Evolutionary conservation across 2,329 filamentous ascomycete genomes (phyloP), one percentile per base, ranked within the genome.

Genomic region (Phoma sp.): DNA sequence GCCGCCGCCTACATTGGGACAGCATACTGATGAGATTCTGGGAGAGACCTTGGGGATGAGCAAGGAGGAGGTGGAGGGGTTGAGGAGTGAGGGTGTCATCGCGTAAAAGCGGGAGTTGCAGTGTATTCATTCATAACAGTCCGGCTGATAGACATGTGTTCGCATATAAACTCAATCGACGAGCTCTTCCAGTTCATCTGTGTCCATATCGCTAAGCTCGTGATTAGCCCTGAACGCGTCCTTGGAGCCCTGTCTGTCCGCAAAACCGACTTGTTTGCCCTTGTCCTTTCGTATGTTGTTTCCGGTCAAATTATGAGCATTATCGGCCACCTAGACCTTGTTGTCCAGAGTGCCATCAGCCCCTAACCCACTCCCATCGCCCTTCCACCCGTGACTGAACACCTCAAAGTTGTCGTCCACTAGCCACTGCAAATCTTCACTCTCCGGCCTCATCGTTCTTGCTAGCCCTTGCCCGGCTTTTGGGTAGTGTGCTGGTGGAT

Each of bases 1-100:
- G 3, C 84, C 90, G 21, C 95, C 95, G 15, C 95, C 95, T 1
- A 90, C 88, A 7, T 77, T 99, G 28, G 95, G 74, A 9, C 74
- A 76, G 51, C 74, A 76, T 49, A 76, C 74, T 5, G 62, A 75
- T 36, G 73, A 75, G 37, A 68, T 76, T 14, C 58, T 76, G 14
- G 59, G 60, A 7, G 64, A 64, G 10, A 63, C 66, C 15, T 47
- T 76, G 14, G 68, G 69, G 0, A 68, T 75, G 66, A 70, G 56
- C 32, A 60, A 66, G 30, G 53, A 56, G 15, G 73, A 74, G 7
- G 67, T 76, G 15, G 63, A 66, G 11, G 51, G 53, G n/a, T 54
- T 76, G 32, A 62, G 71, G 14, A 62, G 53, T 9, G 70, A 73
- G 38, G 73, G 73, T 6, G 71, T 75, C 10, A 63, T 76, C 42